These are phyloP conservation scores for Cercospora zeae-maydis DNA, from an alignment of 2,329 filamentous ascomycete genomes.

Conservation along the genomic window DNA sequence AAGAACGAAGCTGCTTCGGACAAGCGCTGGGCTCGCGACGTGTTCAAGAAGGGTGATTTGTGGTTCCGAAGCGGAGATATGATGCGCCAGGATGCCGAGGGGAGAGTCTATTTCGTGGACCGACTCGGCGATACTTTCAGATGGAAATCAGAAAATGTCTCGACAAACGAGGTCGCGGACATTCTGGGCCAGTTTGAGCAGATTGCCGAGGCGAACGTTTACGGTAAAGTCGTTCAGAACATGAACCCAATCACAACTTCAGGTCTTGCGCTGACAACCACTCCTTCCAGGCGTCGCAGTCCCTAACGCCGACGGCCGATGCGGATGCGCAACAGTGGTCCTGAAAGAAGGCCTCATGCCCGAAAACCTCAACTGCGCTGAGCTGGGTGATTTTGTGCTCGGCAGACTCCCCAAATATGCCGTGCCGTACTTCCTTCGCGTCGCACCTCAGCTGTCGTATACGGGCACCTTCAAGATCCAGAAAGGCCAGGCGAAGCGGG, in stretches of 20 bases:
- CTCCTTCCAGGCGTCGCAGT: slow-evolving; percentile 56
- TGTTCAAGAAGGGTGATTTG: slow-evolving; percentile 71
- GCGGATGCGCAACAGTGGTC: slow-evolving; percentile 71
- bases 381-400: slow-evolving; percentile 58
- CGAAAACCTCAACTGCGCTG: slow-evolving; percentile 51
- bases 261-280: too few species aligned
- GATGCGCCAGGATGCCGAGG: slow-evolving; percentile 64
- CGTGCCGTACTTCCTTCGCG: slow-evolving; percentile 70
- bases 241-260: too few species aligned
- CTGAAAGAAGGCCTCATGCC: slow-evolving; percentile 50
- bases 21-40: slow-evolving; percentile 68
- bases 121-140: slow-evolving; percentile 71
- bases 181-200: slow-evolving; percentile 53
- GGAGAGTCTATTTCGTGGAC: slow-evolving; percentile 75
- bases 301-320: slow-evolving; percentile 76
- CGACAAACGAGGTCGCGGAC: slow-evolving; percentile 64
- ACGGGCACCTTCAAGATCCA: slow-evolving; percentile 89
- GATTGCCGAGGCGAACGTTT: slow-evolving; percentile 12
- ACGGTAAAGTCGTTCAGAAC: not conserved
- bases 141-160: slow-evolving; percentile 61
- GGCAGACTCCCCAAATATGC: slow-evolving; percentile 67
- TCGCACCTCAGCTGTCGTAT: slow-evolving; percentile 58
- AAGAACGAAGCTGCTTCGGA: slow-evolving; percentile 66
- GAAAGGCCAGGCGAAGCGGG: slow-evolving; percentile 65
- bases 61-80: slow-evolving; percentile 83